phyloP scores from a whole-genome alignment of 257 asterid genomes.

The Solanum megistacrolobum region DNA sequence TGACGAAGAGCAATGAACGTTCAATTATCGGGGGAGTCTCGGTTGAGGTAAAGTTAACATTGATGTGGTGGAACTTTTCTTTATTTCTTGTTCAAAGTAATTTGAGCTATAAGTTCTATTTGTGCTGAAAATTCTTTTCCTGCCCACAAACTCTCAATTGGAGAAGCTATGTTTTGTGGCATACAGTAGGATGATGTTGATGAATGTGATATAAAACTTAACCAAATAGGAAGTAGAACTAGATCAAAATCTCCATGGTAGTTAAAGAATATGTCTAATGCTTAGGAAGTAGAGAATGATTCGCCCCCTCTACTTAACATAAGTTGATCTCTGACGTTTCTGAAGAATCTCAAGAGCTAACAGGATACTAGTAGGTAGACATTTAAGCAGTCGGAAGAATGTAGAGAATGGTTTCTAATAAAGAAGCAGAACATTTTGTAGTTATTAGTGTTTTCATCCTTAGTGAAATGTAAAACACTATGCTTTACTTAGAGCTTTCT shows the following conservation, averaged over 20 bases:
- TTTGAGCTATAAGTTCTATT: neutral
- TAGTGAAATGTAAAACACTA: neutral
- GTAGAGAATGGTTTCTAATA: neutral
- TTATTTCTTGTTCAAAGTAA: neutral
- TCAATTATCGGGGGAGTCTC: conserved; percentile 56
- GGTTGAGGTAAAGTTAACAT: conserved; percentile 49
- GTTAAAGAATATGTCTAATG: neutral
- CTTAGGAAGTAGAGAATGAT: neutral
- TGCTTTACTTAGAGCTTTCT: neutral
- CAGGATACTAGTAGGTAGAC: neutral
- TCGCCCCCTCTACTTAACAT: neutral
- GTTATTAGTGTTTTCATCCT: neutral
- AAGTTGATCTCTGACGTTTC: neutral
- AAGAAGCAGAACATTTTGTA: neutral
- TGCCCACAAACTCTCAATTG: neutral
- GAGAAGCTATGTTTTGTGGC: neutral
- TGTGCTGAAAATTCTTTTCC: neutral
- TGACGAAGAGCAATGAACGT: conserved; percentile 35
- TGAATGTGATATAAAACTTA: neutral
- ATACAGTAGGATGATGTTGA: neutral
- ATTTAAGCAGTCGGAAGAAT: neutral
- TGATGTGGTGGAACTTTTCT: neutral
- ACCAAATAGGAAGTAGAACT: neutral
- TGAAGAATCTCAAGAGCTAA: neutral
- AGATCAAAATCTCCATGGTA: neutral